Base-by-base conservation (phyloP, 1,284 basidiomycete species). In the Singerocomus rubriflavus region DNA sequence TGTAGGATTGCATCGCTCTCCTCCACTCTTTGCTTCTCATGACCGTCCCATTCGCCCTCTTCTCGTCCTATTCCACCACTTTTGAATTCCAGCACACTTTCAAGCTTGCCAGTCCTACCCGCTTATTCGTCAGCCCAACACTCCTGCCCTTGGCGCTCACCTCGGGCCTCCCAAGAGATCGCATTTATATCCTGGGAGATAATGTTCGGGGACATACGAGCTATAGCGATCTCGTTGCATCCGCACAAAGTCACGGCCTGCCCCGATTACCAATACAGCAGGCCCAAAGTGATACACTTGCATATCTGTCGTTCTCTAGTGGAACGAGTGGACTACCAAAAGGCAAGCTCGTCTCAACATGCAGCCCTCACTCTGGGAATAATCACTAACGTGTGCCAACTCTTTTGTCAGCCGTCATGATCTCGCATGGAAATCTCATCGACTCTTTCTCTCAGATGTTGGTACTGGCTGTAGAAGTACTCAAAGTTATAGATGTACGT, bases 321-420 rank as follows among this genome's bases (percentile, higher is more conserved):
- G 88, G 87, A 30, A 90, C 88, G 0, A 88, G 78, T 51, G 88
- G 88, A 2, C 68, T 83, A 4, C 87, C 88, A 0, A 90, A 90
- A 77, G 87, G 87, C 85, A 31, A 43, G 8, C 14, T 6, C 21
- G 46, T 13, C n/a, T 21, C 14, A 10, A 12, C 31, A 38, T 33
- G 7, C n/a, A 32, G 10, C 10, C 1, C 27, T 12, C 3, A 9
- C 25, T 34, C 21, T 25, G 17, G 11, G 13, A 14, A 7, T 25
- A 5, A 14, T 34, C 34, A n/a, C 1, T n/a, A 26, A 2, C 31
- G 30, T 26, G 10, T 35, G 9, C 50, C 51, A 14, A 62, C 16
- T 8, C 31, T 44, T 37, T n/a, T 16, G 17, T 33, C 45, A 89
- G 87, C 78, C 11, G 83, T 89, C 27, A 87, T 85, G 85, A 80